A percentile compares a stretch with the other conserved stretches of the same genome.
These are phyloP conservation scores for Cercospora nicotianae DNA, from an alignment of 2,329 filamentous ascomycete genomes.

Conservation along the genomic window DNA sequence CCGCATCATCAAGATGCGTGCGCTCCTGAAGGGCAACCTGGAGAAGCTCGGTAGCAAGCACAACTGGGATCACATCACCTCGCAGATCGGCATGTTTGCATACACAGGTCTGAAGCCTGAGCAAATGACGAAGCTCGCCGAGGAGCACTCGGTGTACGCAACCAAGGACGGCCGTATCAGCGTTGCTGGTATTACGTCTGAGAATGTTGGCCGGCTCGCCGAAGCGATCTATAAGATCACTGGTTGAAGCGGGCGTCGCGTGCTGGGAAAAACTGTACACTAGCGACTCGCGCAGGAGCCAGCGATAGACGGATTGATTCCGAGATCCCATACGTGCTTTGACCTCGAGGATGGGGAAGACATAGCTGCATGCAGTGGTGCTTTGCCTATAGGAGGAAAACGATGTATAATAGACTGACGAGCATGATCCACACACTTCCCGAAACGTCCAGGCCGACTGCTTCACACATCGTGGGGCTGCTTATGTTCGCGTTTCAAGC, in stretches of 20 bases:
- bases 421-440: conserved; percentile 1
- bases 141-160: conserved; percentile 96
- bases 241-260: background rate
- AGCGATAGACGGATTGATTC: background rate
- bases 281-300: background rate
- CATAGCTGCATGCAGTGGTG: background rate
- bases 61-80: conserved; percentile 98
- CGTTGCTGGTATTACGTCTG: conserved; percentile 78
- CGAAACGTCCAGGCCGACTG: background rate
- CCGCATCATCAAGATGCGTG: conserved; percentile 98
- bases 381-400: background rate
- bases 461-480: background rate
- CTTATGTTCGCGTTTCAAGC: background rate
- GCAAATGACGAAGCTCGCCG: conserved; percentile 87
- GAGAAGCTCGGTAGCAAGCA: conserved; percentile 93
- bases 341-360: background rate
- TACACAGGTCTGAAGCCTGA: conserved; percentile 90
- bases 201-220: conserved; percentile 76
- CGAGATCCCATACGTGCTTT: background rate
- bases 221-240: conserved; percentile 84
- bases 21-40: conserved; percentile 89
- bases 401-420: conserved; percentile 8
- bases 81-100: conserved; percentile 98
- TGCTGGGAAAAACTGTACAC: background rate
- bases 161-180: conserved; percentile 90